Evolutionary conservation across 2,329 filamentous ascomycete genomes (phyloP).

Genomic region (Cladosporium sp.): DNA sequence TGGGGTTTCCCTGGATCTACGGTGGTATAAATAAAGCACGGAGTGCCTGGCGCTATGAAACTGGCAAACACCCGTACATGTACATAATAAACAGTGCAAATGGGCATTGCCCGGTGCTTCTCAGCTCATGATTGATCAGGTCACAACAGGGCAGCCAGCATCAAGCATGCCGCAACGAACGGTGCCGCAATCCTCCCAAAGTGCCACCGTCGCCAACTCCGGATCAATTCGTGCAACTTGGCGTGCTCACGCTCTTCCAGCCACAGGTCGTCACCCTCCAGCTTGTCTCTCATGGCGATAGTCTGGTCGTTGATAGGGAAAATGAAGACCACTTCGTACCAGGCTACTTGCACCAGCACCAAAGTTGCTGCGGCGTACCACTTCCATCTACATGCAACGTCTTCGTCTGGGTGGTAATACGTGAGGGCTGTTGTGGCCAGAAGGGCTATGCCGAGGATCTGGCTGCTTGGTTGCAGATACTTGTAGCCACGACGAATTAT

Average conservation of each 20-base stretch:
- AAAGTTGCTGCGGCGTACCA: conserved; percentile 2
- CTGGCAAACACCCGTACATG: too few species aligned
- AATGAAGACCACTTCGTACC: conserved; percentile 17
- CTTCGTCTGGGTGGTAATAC: neutral
- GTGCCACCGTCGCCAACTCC: conserved; percentile 1
- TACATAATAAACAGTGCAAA: too few species aligned
- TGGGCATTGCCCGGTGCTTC: too few species aligned
- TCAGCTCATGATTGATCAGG: neutral
- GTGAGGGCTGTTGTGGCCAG: neutral
- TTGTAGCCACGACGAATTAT: conserved; percentile 4
- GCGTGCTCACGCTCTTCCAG: neutral
- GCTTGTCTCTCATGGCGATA: neutral
- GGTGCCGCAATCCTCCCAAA: neutral
- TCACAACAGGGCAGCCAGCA: neutral
- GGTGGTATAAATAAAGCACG: too few species aligned
- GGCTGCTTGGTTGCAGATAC: conserved; percentile 12
- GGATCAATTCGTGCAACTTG: neutral
- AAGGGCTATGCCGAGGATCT: neutral
- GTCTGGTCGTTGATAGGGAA: conserved; percentile 16
- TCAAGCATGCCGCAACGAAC: neutral
- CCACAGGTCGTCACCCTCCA: neutral
- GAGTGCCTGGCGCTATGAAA: too few species aligned
- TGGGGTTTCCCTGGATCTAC: too few species aligned
- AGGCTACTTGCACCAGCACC: conserved; percentile 10
- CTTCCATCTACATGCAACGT: neutral